phyloP scores from a whole-genome alignment of 495 filamentous ascomycete species.

The Annulohypoxylon stygium region DNA sequence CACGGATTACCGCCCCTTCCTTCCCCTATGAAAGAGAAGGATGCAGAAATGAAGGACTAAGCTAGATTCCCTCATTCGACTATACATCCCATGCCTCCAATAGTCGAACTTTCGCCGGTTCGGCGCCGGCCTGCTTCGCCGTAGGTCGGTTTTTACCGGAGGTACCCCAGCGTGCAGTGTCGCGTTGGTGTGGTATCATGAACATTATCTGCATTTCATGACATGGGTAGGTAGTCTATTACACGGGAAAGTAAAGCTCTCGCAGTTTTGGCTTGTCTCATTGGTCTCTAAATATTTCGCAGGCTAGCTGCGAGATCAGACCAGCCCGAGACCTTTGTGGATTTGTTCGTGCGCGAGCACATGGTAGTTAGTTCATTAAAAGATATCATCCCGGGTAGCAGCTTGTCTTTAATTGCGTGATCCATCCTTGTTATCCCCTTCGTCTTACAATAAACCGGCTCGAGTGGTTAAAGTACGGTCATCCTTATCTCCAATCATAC shows the following conservation, averaged over 20 bases:
- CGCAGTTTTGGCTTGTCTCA: too few relatives aligned
- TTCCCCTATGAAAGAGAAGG: too few relatives aligned
- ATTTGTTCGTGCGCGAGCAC: not conserved
- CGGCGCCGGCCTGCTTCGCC: conserved; percentile 19
- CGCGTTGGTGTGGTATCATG: not conserved
- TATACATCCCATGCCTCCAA: not conserved
- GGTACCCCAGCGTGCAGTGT: not conserved
- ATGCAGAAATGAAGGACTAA: too few relatives aligned
- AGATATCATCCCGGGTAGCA: not conserved
- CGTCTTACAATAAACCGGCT: not conserved
- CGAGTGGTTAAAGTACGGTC: conserved; percentile 8
- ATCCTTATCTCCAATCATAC: not conserved
- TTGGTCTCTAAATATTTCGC: not conserved
- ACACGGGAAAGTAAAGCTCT: too few relatives aligned
- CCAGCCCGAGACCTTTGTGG: not conserved
- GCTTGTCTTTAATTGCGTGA: not conserved
- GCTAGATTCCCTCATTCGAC: not conserved
- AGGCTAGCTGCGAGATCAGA: not conserved
- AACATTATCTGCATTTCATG: not conserved
- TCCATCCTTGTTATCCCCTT: not conserved
- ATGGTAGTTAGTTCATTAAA: too few relatives aligned
- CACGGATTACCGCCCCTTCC: too few relatives aligned
- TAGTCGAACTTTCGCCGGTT: conserved; percentile 24
- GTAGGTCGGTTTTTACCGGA: conserved; percentile 2
- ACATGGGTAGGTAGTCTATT: not conserved